These are phyloP conservation scores for Aspergillus fijiensis DNA, from an alignment of 2,329 filamentous ascomycete genomes.

Conservation along the genomic window DNA sequence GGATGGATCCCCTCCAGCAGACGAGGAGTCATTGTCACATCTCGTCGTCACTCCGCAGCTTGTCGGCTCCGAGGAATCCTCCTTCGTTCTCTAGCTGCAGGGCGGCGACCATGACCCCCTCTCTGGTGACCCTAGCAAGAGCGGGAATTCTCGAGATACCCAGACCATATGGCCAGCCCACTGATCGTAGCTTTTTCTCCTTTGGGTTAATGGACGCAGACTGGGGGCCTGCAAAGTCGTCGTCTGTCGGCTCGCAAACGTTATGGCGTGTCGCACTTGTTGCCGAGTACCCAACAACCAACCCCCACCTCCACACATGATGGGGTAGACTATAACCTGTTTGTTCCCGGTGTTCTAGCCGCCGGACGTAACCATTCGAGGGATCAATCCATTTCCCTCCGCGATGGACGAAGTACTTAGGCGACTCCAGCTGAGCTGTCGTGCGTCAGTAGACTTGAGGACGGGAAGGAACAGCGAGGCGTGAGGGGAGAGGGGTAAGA, in stretches of 20 bases:
- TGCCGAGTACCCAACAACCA: background rate
- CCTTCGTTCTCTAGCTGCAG: no score
- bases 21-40: background rate
- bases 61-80: background rate
- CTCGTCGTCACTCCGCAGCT: conserved; percentile 5
- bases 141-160: no score
- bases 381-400: background rate
- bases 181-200: background rate
- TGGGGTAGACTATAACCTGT: background rate
- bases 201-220: background rate
- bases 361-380: background rate
- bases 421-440: background rate
- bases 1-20: conserved; percentile 11
- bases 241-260: background rate
- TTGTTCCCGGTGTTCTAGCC: background rate
- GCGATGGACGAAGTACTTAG: background rate
- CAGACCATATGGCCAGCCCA: background rate
- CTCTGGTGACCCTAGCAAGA: no score
- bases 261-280: background rate
- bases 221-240: background rate
- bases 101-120: no score
- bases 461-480: background rate
- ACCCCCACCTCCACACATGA: background rate
- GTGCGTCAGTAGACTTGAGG: background rate
- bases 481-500: background rate